phyloP scores from a whole-genome alignment of 2,329 filamentous ascomycete genomes.

The Penicillium rolfsii region DNA sequence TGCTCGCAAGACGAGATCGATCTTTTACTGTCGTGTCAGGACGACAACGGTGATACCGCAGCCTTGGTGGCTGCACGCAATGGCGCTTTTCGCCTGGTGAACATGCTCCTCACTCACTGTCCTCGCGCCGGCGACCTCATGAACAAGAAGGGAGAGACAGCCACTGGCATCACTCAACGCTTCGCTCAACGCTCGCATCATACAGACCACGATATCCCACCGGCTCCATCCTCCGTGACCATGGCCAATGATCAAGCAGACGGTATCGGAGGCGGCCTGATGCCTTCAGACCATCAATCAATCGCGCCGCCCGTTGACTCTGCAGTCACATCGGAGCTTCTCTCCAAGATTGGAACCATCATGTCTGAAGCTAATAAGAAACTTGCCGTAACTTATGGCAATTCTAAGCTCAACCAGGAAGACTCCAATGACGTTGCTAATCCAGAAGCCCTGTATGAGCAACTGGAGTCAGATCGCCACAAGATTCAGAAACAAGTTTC shows the following conservation, averaged over 20 bases:
- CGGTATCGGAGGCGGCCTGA: conserved; percentile 27
- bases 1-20: conserved; percentile 77
- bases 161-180: conserved; percentile 78
- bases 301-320: conserved; percentile 41
- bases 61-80: conserved; percentile 87
- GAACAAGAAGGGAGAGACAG: conserved; percentile 80
- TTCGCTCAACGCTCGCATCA: conserved; percentile 58
- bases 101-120: conserved; percentile 71
- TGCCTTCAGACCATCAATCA: conserved; percentile 38
- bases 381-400: conserved; percentile 61
- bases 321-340: conserved; percentile 69
- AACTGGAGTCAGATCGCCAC: conserved; percentile 49
- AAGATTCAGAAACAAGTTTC: conserved; percentile 47
- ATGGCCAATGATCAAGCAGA: conserved; percentile 46
- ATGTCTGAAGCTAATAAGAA: conserved; percentile 74
- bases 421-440: conserved; percentile 47
- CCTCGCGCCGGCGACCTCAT: conserved; percentile 76
- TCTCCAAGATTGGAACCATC: conserved; percentile 69
- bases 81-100: conserved; percentile 75
- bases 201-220: conserved; percentile 64
- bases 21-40: conserved; percentile 76
- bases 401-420: conserved; percentile 66
- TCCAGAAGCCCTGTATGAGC: conserved; percentile 46
- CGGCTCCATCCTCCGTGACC: conserved; percentile 70
- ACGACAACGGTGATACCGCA: conserved; percentile 87